Evolutionary conservation across 2,329 filamentous ascomycete species (phyloP).

Genomic region (Botrytis squamosa): DNA sequence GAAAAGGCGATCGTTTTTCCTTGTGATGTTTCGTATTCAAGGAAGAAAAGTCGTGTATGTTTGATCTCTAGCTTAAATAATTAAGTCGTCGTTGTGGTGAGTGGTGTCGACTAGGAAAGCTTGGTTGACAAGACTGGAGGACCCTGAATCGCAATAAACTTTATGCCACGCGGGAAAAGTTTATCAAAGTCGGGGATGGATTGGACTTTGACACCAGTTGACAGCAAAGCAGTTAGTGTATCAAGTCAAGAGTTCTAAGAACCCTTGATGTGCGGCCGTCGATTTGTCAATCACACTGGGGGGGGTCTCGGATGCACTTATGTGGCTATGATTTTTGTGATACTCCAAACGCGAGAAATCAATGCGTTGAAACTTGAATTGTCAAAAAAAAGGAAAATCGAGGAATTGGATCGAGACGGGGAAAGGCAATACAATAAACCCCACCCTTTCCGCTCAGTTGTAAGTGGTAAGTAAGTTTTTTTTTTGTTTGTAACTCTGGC

Average conservation of each 20-base stretch:
- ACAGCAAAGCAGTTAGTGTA: constrained; percentile 19
- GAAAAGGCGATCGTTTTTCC: not conserved
- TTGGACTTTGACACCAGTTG: constrained; percentile 10
- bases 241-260: not conserved
- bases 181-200: constrained; percentile 8
- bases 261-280: constrained; percentile 7
- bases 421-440: constrained; percentile 1
- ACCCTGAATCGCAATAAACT: constrained; percentile 9
- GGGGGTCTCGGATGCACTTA: constrained; percentile 19
- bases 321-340: constrained; percentile 16
- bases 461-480: not conserved
- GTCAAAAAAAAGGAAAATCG: constrained; percentile 16
- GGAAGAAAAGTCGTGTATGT: not conserved
- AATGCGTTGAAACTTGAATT: constrained; percentile 23
- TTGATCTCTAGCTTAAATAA: not conserved
- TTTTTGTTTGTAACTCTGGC: not conserved
- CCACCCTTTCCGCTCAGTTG: not conserved
- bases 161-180: constrained; percentile 12
- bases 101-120: not conserved
- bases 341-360: constrained; percentile 20
- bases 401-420: constrained; percentile 16
- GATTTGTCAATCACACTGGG: constrained; percentile 17
- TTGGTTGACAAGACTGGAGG: not conserved
- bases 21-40: not conserved
- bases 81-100: constrained; percentile 1